Percentiles rank a stretch among this genome's conserved stretches.
These are phyloP conservation scores for Phytophthora sojae DNA, from an alignment of 352 stramenopile genomes.

Conservation along the genomic window DNA sequence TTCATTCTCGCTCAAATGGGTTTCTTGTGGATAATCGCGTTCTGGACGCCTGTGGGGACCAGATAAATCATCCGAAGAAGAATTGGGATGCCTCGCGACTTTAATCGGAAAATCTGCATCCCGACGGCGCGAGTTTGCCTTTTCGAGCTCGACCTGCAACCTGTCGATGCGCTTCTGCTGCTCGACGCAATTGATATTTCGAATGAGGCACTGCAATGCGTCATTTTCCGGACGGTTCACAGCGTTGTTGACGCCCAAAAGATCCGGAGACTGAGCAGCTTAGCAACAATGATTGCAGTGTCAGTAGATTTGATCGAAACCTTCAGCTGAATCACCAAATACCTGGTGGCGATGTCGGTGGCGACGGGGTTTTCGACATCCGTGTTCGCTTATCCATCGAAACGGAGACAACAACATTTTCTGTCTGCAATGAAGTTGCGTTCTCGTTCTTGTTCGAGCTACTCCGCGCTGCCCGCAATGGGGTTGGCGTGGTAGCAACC, in stretches of 20 bases:
- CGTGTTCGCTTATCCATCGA: not conserved
- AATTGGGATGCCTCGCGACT: not conserved
- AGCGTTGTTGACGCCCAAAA: conserved; percentile 13
- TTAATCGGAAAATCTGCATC: conserved; percentile 12
- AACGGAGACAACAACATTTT: not conserved
- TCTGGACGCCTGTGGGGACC: not conserved
- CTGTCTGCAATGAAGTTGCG: not conserved
- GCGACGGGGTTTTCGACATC: not conserved
- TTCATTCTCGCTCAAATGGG: not conserved
- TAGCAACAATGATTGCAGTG: not conserved
- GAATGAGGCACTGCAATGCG: conserved; percentile 32
- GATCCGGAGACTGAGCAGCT: not conserved
- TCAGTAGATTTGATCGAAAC: not conserved
- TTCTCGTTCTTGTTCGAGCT: conserved; percentile 17
- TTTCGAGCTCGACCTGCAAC: conserved; percentile 43
- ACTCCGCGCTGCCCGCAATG: not conserved
- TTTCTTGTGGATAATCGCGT: not conserved
- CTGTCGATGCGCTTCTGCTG: conserved; percentile 50
- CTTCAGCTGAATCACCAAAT: conserved; percentile 4
- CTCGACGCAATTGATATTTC: conserved; percentile 37
- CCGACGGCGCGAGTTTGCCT: conserved; percentile 31
- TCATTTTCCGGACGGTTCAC: conserved; percentile 13
- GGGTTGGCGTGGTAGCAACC: conserved; percentile 1
- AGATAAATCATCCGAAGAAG: conserved; percentile 1
- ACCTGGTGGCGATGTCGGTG: conserved; percentile 12